Percentiles rank a stretch among this genome's conserved stretches.
phyloP scores from a whole-genome alignment of 2,329 filamentous ascomycete species.

The Alternaria triticimaculans region DNA sequence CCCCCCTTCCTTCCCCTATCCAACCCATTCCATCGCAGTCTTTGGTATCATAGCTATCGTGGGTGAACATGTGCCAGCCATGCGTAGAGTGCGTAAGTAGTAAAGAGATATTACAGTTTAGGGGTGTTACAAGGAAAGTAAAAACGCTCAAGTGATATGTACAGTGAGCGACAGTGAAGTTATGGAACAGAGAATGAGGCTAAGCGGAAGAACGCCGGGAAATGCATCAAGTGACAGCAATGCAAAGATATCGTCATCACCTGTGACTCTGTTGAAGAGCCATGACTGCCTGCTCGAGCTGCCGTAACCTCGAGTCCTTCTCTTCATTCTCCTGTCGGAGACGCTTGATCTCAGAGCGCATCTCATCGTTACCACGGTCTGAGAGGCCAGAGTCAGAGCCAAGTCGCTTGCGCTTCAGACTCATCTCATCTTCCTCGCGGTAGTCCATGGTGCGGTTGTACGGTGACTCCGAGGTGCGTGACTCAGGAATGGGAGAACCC shows the following conservation, averaged over 20 bases:
- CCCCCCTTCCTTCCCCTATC: not conserved
- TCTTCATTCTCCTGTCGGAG: conserved; percentile 51
- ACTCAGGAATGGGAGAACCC: conserved; percentile 28
- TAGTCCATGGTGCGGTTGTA: conserved; percentile 32
- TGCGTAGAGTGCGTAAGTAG: conserved; percentile 11
- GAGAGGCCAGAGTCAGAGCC: conserved; percentile 34
- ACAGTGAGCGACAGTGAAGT: conserved; percentile 11
- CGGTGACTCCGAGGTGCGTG: conserved; percentile 33
- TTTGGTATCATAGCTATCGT: conserved; percentile 16
- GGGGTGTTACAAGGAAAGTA: conserved; percentile 1
- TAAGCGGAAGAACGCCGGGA: not conserved
- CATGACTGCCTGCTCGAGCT: conserved; percentile 46
- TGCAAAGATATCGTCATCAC: conserved; percentile 3
- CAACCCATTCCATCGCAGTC: conserved; percentile 1
- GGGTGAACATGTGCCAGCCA: conserved; percentile 29
- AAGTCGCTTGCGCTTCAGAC: conserved; percentile 44
- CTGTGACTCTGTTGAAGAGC: conserved; percentile 40
- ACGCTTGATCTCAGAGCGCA: conserved; percentile 50
- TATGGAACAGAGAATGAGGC: conserved; percentile 23
- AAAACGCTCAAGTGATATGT: conserved; percentile 9
- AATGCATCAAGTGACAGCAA: not conserved
- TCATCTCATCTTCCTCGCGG: conserved; percentile 33
- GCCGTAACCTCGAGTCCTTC: conserved; percentile 47
- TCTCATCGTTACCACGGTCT: conserved; percentile 38
- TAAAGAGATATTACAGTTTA: conserved; percentile 15